Evolutionary conservation across 1,284 basidiomycete genomes (phyloP).

Genomic region (Agaricales sp.): DNA sequence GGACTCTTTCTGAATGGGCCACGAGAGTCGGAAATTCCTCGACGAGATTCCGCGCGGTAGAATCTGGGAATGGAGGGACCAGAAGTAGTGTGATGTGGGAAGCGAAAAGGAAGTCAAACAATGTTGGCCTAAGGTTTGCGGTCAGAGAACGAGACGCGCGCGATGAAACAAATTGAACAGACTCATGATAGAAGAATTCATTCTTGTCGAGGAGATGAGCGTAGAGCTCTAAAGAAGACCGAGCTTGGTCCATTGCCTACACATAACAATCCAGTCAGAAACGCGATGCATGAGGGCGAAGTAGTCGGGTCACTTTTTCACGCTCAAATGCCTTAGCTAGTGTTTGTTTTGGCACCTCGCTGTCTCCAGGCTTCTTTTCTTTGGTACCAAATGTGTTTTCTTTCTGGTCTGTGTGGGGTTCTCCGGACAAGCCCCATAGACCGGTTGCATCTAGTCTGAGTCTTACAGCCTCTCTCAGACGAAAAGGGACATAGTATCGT

Average conservation of each 20-base stretch:
- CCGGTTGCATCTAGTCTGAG: constrained; percentile 51
- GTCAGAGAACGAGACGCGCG: not conserved
- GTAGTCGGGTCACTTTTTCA: constrained; percentile 38
- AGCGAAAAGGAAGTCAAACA: constrained; percentile 47
- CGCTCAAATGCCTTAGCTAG: constrained; percentile 42
- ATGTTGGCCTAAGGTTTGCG: not conserved
- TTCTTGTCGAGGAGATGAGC: constrained; percentile 39
- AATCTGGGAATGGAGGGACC: constrained; percentile 50
- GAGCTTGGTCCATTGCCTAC: constrained; percentile 53
- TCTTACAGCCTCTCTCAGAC: constrained; percentile 46
- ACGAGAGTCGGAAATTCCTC: constrained; percentile 43
- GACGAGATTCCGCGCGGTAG: constrained; percentile 43
- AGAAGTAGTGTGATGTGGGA: constrained; percentile 55
- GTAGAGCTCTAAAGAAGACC: constrained; percentile 46
- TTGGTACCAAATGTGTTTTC: constrained; percentile 22
- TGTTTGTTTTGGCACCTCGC: constrained; percentile 21
- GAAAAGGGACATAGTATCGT: constrained; percentile 58
- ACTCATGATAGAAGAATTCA: constrained; percentile 40
- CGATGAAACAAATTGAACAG: constrained; percentile 19
- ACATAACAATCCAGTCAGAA: constrained; percentile 1
- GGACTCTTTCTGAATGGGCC: constrained; percentile 43
- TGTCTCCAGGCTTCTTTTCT: constrained; percentile 18
- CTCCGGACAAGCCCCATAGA: constrained; percentile 43
- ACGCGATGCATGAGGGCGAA: not conserved
- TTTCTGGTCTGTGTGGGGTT: constrained; percentile 34